Percentiles rank a stretch among this genome's conserved stretches.
These are phyloP conservation scores for Pythium guiyangense DNA, from an alignment of 352 stramenopile genomes.

Conservation along the genomic window DNA sequence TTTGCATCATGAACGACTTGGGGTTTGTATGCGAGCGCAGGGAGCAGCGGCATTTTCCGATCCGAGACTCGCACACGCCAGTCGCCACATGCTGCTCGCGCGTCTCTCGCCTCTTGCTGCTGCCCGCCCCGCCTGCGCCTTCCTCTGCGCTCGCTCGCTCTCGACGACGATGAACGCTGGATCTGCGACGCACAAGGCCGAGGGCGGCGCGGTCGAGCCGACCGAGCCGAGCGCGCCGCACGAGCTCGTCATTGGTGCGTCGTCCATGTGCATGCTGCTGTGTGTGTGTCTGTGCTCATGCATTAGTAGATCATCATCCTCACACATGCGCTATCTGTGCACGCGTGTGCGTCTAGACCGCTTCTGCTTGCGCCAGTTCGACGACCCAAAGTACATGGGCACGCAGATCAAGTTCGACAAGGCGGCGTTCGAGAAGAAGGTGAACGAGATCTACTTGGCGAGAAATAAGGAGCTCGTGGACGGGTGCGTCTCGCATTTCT, in stretches of 20 bases:
- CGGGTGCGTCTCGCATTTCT: slow-evolving; percentile 25
- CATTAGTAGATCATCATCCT: neutral
- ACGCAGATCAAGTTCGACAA: slow-evolving; percentile 73
- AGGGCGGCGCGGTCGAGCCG: slow-evolving; percentile 17
- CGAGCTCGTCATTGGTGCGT: slow-evolving; percentile 56
- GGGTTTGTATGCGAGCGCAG: neutral
- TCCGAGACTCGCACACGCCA: neutral
- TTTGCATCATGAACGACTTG: neutral
- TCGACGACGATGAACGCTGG: slow-evolving; percentile 31
- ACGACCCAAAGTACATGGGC: slow-evolving; percentile 70
- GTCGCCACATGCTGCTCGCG: slow-evolving; percentile 40
- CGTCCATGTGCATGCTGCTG: neutral
- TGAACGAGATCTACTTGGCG: slow-evolving; percentile 79
- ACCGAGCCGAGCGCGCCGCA: slow-evolving; percentile 20
- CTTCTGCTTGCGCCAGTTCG: slow-evolving; percentile 85
- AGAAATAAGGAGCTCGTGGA: slow-evolving; percentile 64
- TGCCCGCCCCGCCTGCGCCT: neutral
- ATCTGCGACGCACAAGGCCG: slow-evolving; percentile 25
- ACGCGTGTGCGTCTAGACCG: slow-evolving; percentile 29
- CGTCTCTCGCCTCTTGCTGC: slow-evolving; percentile 20
- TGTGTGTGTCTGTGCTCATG: neutral
- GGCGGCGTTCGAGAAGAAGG: slow-evolving; percentile 66
- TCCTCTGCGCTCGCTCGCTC: slow-evolving; percentile 21
- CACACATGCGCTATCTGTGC: neutral
- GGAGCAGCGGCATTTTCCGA: neutral